phyloP scores from a whole-genome alignment of 768 basidiomycete genomes.

The Mycena olivaceomarginata region DNA sequence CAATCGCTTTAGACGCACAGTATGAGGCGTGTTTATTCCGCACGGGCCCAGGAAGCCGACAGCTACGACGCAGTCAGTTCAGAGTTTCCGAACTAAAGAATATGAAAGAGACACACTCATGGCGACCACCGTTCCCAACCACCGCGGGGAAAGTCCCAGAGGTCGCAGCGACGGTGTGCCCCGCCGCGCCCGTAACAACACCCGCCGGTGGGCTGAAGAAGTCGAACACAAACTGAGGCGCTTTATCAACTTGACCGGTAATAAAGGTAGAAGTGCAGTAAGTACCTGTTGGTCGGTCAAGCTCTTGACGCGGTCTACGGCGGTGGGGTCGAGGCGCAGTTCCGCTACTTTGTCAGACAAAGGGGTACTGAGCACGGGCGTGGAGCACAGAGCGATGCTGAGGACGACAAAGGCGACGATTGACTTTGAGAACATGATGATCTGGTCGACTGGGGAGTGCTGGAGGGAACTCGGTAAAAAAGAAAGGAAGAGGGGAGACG shows the following conservation, averaged over 20 bases:
- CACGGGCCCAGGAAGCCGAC: conserved; percentile 42
- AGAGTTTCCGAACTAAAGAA: conserved; percentile 31
- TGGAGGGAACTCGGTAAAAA: not conserved
- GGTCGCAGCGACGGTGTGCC: conserved; percentile 39
- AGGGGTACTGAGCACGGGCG: conserved; percentile 18
- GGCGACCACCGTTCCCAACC: conserved; percentile 42
- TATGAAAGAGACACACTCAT: conserved; percentile 36
- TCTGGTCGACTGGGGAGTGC: no score
- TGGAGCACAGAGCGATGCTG: conserved; percentile 23
- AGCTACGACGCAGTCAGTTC: conserved; percentile 13
- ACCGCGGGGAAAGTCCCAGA: conserved; percentile 45
- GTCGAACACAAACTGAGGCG: conserved; percentile 42
- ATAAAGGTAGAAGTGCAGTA: not conserved
- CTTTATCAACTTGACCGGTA: not conserved
- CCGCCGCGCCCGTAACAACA: conserved; percentile 25
- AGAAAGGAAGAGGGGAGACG: not conserved
- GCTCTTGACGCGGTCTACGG: conserved; percentile 29
- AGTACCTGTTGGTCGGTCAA: conserved; percentile 27
- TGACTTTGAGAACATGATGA: conserved; percentile 21
- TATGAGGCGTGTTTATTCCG: conserved; percentile 43
- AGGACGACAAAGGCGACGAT: conserved; percentile 23
- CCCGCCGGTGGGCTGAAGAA: conserved; percentile 40
- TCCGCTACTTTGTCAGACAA: conserved; percentile 19
- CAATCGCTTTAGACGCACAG: not conserved
- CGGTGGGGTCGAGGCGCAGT: conserved; percentile 34